These are phyloP conservation scores for Skeletonema grethae DNA, from an alignment of 108 stramenopile species.

Conservation along the genomic window DNA sequence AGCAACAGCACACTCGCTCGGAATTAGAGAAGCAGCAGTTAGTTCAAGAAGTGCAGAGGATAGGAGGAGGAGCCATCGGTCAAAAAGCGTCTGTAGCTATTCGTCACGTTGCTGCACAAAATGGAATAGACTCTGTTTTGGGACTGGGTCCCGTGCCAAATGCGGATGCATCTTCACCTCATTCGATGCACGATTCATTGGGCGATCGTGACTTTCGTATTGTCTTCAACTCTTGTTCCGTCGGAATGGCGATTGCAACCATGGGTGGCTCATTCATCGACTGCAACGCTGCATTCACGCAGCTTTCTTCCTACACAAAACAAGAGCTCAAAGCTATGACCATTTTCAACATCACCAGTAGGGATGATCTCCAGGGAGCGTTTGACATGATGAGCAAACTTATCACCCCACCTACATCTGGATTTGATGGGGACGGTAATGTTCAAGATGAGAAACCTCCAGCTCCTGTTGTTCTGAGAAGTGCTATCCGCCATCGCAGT, in stretches of 20 bases:
- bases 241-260: slow-evolving; percentile 89
- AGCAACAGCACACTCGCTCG: slow-evolving; percentile 81
- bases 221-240: slow-evolving; percentile 82
- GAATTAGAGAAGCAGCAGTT: slow-evolving; percentile 80
- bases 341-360: slow-evolving; percentile 82
- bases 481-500: slow-evolving; percentile 52
- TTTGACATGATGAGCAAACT: slow-evolving; percentile 88
- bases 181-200: slow-evolving; percentile 58
- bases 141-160: slow-evolving; percentile 64
- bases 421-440: slow-evolving; percentile 45
- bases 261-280: slow-evolving; percentile 92
- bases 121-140: slow-evolving; percentile 80
- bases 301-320: slow-evolving; percentile 71
- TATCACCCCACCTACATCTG: slow-evolving; percentile 65
- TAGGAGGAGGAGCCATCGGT: slow-evolving; percentile 80
- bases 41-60: slow-evolving; percentile 84
- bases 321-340: slow-evolving; percentile 86
- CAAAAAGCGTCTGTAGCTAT: slow-evolving; percentile 79
- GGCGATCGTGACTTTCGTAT: slow-evolving; percentile 76
- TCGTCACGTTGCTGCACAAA: slow-evolving; percentile 83
- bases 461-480: slow-evolving; percentile 26
- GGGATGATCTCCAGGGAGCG: slow-evolving; percentile 79
- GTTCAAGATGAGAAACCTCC: slow-evolving; percentile 49
- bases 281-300: slow-evolving; percentile 81
- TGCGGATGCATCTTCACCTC: slow-evolving; percentile 67